A percentile compares a stretch with the other conserved stretches of the same genome.
phyloP scores from a whole-genome alignment of 2,329 filamentous ascomycete genomes.

The Fonsecaea pedrosoi region DNA sequence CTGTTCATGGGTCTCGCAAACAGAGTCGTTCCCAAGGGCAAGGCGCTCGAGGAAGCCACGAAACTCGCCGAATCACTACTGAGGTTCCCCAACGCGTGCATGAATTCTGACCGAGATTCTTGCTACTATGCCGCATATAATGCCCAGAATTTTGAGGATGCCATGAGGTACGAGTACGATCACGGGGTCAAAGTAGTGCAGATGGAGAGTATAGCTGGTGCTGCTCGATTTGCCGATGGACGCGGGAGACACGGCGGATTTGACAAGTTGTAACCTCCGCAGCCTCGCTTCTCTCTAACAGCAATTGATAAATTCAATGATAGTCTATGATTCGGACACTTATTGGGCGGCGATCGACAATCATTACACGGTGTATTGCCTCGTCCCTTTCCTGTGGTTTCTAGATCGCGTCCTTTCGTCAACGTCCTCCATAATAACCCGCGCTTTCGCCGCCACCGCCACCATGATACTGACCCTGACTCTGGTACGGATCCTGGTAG shows the following conservation, averaged over 20 bases:
- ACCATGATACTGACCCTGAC: slow-evolving; percentile 27
- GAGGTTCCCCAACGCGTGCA: slow-evolving; percentile 59
- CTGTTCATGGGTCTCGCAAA: slow-evolving; percentile 61
- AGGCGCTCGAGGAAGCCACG: slow-evolving; percentile 57
- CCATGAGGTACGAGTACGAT: slow-evolving; percentile 57
- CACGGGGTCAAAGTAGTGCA: slow-evolving; percentile 52
- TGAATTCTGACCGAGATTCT: slow-evolving; percentile 58
- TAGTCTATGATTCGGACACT: background rate
- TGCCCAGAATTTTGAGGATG: slow-evolving; percentile 59
- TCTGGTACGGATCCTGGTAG: slow-evolving; percentile 31
- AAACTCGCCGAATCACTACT: slow-evolving; percentile 57
- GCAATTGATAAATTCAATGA: background rate
- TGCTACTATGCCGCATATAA: slow-evolving; percentile 60
- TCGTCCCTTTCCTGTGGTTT: background rate
- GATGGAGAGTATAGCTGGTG: slow-evolving; percentile 53
- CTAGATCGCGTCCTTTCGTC: slow-evolving; percentile 11
- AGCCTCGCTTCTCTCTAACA: background rate
- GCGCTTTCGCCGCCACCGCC: slow-evolving; percentile 23
- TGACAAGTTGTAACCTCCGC: slow-evolving; percentile 29
- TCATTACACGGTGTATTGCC: background rate
- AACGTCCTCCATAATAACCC: slow-evolving; percentile 33
- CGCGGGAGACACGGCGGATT: slow-evolving; percentile 48
- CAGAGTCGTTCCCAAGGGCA: slow-evolving; percentile 59
- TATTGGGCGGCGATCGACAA: background rate
- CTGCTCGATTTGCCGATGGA: slow-evolving; percentile 50